Evolutionary conservation across 2,329 filamentous ascomycete genomes (phyloP), one percentile per base, ranked within the genome.

Genomic region (Fusarium torreyae): DNA sequence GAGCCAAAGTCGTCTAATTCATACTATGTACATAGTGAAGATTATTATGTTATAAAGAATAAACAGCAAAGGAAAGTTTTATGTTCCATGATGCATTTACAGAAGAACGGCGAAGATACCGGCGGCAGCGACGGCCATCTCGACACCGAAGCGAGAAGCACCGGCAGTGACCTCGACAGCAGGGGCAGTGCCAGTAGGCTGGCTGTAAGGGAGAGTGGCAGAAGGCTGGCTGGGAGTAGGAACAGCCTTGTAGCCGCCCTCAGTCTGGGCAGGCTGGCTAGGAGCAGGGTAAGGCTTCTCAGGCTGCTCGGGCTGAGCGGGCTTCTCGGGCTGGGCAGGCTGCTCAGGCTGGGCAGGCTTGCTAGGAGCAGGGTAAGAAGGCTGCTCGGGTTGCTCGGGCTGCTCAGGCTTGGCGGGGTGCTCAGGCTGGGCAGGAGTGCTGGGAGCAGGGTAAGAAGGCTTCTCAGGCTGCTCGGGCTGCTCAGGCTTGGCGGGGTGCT

Each of bases 21-120:
- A 73, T 70, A 75, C 69, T 75, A 75, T 75, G 50, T 75, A 75
- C 70, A 75, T 65, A 73, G 63, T 68, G 72, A 75, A 75, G 63
- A 70, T 59, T 66, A 74, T 73, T 72, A 76, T 71, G 66, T 70
- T 61, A 56, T 61, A 60, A 69, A 69, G 64, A 63, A 71, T 68
- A 59, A 66, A 68, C 54, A 69, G 60, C 62, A 54, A 67, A 73
- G 42, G 62, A 68, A 71, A 58, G 22, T 53, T 59, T 65, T 39
- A 57, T 54, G 56, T 62, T 63, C 63, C 69, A 40, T 59, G 45
- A 63, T 50, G 49, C 65, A 63, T 74, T 77, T 80, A 80, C 66
- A 81, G 69, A 52, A 79, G 71, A 67, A 80, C 53, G 38, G 73
- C 78, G 46, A 74, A 74, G 46, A 79, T 59, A 73, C 75, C 79